Base-by-base conservation (phyloP, 352 stramenopile species). In the Pythium sukuiense region DNA sequence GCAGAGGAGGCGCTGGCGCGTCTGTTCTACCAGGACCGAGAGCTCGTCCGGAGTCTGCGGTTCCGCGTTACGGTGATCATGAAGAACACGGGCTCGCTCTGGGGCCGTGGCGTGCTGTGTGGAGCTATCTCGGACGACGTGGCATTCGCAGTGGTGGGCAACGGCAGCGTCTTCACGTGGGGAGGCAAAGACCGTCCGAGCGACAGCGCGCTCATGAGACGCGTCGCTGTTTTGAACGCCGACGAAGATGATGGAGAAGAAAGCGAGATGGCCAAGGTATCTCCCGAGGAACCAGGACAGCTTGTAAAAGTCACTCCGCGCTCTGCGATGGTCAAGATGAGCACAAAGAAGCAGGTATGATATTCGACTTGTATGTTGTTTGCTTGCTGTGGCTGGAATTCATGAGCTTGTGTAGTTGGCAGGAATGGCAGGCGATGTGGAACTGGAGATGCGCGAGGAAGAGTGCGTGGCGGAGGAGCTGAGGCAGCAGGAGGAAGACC, bases 31-130 rank as follows among this genome's bases (percentile, higher is more conserved):
- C 74, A 90, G 27, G 77, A 92, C 55, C 76, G 83, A 0, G 81
- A 81, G 61, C 81, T 87, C 43, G 76, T 89, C 60, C 76, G 77
- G 45, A 88, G 80, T 37, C 71, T 87, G 62, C 83, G 84, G 16
- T 93, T 95, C 60, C 70, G 80, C 30, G 79, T 75, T 12, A 80
- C 85, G 2, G 73, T 81, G 30, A 67, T 95, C 32, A 93, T 95
- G 78, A 76, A 77, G 56, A 98, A 98, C 74, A 98, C 91, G 6
- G 89, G 85, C 2, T 85, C 81, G 16, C 73, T 98, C 0, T 98
- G 95, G 95, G 93, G 93, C 3, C 78, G 90, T 41, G 83, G 89
- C 39, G 74, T 98, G 4, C 70, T 90, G 6, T 79, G 95, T 65
- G 85, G 81, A 7, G 70, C 87, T 2, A 75, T 97, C 6, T 83